A percentile compares a stretch with the other conserved stretches of the same genome.
These are phyloP conservation scores for Eimeria zaria DNA, from an alignment of 169 alveolate species.

Conservation along the genomic window DNA sequence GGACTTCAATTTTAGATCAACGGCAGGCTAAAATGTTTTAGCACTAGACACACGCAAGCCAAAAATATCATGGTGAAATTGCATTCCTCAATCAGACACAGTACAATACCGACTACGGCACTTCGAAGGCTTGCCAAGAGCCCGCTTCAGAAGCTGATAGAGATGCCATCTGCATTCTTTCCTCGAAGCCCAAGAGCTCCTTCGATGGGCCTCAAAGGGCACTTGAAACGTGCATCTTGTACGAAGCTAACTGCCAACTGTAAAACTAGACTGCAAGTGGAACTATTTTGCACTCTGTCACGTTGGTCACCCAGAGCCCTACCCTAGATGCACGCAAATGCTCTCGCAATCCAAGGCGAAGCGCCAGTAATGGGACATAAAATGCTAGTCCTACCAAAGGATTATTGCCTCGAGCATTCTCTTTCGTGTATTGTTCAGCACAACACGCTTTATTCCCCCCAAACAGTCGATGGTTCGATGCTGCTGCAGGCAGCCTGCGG, in stretches of 20 bases:
- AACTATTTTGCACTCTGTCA: neutral
- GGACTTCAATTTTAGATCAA: too few species aligned
- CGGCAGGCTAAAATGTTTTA: too few species aligned
- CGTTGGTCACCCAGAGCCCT: neutral
- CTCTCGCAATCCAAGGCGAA: neutral
- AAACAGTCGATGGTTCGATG: neutral
- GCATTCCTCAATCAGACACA: neutral
- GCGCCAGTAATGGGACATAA: neutral
- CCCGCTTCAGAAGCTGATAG: too few species aligned
- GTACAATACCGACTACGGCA: too few species aligned
- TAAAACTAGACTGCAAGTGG: neutral
- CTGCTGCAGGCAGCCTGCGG: neutral
- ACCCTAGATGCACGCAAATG: neutral
- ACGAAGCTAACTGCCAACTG: too few species aligned
- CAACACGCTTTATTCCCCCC: neutral
- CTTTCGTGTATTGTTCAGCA: neutral
- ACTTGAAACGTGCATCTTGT: neutral
- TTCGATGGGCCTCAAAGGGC: neutral
- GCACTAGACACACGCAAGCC: too few species aligned
- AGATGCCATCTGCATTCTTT: too few species aligned
- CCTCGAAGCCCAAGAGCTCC: too few species aligned
- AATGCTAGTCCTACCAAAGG: neutral
- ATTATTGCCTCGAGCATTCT: neutral
- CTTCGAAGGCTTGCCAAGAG: too few species aligned
- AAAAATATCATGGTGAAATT: too few species aligned